These are phyloP conservation scores for Apiospora rasikravindrae DNA, from an alignment of 2,329 filamentous ascomycete species.

Conservation along the genomic window DNA sequence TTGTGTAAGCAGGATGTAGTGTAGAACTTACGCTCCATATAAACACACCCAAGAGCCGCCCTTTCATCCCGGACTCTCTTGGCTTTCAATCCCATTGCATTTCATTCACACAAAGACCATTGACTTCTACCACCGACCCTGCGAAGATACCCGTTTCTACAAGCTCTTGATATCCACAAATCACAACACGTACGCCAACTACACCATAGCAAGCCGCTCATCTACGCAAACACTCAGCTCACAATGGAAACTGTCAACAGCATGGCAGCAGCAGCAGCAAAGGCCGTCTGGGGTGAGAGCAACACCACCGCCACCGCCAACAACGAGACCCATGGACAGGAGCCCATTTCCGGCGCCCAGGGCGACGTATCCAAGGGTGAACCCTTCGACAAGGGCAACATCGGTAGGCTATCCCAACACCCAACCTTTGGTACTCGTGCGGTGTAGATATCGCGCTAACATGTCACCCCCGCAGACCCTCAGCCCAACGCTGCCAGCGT, in stretches of 20 bases:
- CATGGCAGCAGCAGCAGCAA: conserved; percentile 54
- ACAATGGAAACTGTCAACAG: conserved; percentile 72
- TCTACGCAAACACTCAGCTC: neutral
- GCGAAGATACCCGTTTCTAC: conserved; percentile 1
- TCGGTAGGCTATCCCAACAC: conserved; percentile 31
- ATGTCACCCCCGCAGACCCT: neutral
- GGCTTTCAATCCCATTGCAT: neutral
- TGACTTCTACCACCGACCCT: neutral
- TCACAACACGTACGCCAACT: neutral
- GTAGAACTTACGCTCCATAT: neutral
- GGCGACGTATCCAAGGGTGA: conserved; percentile 72
- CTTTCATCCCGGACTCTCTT: neutral
- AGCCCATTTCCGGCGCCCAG: conserved; percentile 74
- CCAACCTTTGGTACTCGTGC: neutral
- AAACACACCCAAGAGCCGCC: neutral
- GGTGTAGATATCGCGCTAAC: neutral
- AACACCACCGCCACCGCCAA: conserved; percentile 25
- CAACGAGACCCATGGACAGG: conserved; percentile 44
- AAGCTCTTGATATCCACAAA: neutral
- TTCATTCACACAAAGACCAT: neutral
- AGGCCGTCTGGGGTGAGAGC: conserved; percentile 53
- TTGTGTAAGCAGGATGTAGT: neutral
- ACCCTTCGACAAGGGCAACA: conserved; percentile 81
- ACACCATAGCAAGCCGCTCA: conserved; percentile 12
- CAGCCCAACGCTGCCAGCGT: neutral